Base-by-base conservation (phyloP, 2,329 filamentous ascomycete species). In the Chalara sp. region DNA sequence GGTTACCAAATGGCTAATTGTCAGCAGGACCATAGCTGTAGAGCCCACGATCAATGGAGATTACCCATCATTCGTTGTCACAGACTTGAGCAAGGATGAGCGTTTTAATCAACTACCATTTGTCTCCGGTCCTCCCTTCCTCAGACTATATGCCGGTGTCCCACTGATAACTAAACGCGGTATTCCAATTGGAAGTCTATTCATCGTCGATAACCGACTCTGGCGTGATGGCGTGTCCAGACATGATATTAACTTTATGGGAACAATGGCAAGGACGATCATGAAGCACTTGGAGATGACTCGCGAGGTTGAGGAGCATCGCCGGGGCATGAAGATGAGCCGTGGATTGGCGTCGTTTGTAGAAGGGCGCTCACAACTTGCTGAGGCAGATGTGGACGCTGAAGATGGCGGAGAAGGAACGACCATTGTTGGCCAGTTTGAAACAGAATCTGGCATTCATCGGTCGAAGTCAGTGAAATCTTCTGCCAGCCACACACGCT, bases 211-310 rank as follows among this genome's bases (percentile, higher is more conserved):
- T 56, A 75, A 77, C 32, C 68, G 69, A 11, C 73, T 77, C 0
- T 10, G 35, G 35, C 75, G 79, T 12, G 55, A 74, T 47, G 78
- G 76, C 0, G 59, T 86, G 6, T 68, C 68, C 5, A 56, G 67
- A 0, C 71, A 72, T 6, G 73, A 81, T 42, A 59, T 76, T 2
- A 69, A 72, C 21, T 83, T 81, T 47, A 70, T 86, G 65, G 76
- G 78, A 42, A 78, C 78, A 21, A 72, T 85, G 65, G 70, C 76
- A 0, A 67, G 67, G 28, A 76, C 80, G 1, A 71, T 82, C 4
- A 81, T 83, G 68, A 74, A 78, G 37, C 82, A 86, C 53, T 61
- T 87, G 30, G 80, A 83, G 65, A 78, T 73, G 72, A 76, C 68
- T 35, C 71, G 74, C 61, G 76, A 70, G 54, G 73, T 68, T 41